A percentile compares a stretch with the other conserved stretches of the same genome.
Evolutionary conservation across 371 early-diverging fungal genomes (phyloP).

Genomic region (Mucor saturninus): DNA sequence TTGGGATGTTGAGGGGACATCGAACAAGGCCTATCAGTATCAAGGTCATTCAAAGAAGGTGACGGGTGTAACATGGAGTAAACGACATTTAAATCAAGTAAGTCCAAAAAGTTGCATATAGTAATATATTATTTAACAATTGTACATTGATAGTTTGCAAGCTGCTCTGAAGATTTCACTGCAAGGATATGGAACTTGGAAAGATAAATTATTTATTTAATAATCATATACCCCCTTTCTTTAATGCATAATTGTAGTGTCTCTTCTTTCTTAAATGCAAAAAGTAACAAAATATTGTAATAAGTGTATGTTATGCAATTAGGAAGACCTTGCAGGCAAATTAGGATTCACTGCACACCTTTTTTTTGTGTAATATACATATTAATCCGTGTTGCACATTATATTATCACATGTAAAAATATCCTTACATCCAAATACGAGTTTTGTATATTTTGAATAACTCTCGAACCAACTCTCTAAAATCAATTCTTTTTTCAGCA

Average conservation of each 20-base stretch:
- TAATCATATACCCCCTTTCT: neutral
- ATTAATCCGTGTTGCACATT: too few relatives aligned
- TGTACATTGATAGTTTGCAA: conserved; percentile 35
- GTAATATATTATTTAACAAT: neutral
- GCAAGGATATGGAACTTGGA: conserved; percentile 44
- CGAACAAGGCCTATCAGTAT: conserved; percentile 21
- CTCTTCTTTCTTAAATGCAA: neutral
- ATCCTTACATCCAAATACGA: conserved; percentile 92
- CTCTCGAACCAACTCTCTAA: conserved; percentile 96
- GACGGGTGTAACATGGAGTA: conserved; percentile 42
- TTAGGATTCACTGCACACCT: conserved; percentile 18
- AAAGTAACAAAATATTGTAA: neutral
- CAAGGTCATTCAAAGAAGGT: conserved; percentile 41
- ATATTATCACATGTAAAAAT: neutral
- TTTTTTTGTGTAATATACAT: neutral
- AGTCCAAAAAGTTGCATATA: neutral
- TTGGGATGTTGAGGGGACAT: conserved; percentile 43
- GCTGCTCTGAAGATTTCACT: conserved; percentile 47
- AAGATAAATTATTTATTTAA: neutral
- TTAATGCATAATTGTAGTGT: neutral
- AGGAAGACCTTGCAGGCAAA: neutral
- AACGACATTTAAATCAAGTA: conserved; percentile 26
- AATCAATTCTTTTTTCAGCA: conserved; percentile 93
- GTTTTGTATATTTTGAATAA: conserved; percentile 98
- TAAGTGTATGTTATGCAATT: neutral